A percentile compares a stretch with the other conserved stretches of the same genome.
phyloP scores from a whole-genome alignment of 768 basidiomycete species.

The Amanita pallidorosea region DNA sequence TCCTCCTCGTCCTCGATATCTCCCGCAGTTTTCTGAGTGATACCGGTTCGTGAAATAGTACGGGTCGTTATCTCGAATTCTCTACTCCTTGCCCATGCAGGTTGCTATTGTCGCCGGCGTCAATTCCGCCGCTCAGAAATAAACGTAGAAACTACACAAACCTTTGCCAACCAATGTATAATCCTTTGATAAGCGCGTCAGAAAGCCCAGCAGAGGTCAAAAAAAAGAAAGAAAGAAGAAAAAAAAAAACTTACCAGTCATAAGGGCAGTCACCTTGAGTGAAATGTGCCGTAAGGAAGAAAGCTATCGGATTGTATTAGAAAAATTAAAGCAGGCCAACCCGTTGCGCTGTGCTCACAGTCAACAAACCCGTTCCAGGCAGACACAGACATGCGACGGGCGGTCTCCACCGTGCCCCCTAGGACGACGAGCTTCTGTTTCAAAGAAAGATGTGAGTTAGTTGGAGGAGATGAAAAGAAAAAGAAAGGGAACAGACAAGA shows the following conservation, averaged over 20 bases:
- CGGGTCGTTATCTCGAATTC: constrained; percentile 89
- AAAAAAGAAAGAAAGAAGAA: too few species aligned
- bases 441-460: neutral
- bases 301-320: constrained; percentile 32
- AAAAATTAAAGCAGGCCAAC: neutral
- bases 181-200: constrained; percentile 35
- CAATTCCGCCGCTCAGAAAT: neutral
- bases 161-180: constrained; percentile 87
- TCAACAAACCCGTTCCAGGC: constrained; percentile 89
- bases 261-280: constrained; percentile 83
- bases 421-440: constrained; percentile 80
- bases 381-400: constrained; percentile 67
- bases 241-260: constrained; percentile 49
- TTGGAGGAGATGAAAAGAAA: neutral
- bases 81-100: constrained; percentile 79
- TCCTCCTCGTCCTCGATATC: constrained; percentile 67
- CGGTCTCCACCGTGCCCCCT: constrained; percentile 82
- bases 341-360: constrained; percentile 29
- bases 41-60: constrained; percentile 49
- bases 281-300: constrained; percentile 86
- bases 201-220: too few species aligned
- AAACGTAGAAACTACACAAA: constrained; percentile 12
- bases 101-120: constrained; percentile 47
- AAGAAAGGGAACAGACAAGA: constrained; percentile 33
- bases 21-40: constrained; percentile 60